A percentile compares a stretch with the other conserved stretches of the same genome.
Conservation (phyloP, 176 grass and related monocot genomes). For the Eremochloa ophiuroides region DNA sequence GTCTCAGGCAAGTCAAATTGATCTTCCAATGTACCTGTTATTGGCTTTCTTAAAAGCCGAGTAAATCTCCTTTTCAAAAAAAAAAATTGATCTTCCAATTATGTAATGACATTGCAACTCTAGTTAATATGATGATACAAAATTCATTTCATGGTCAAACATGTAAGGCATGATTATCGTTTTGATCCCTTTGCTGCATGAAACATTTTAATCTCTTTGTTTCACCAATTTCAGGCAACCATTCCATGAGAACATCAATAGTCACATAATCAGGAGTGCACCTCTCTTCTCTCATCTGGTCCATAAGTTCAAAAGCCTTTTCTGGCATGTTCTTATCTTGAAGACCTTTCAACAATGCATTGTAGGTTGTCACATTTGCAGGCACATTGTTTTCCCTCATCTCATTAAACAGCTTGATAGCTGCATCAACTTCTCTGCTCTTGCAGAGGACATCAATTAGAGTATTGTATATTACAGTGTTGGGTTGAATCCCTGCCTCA, state of each 20-base stretch:
- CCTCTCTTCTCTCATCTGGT: constrained; percentile 58
- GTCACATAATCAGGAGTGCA: constrained; percentile 68
- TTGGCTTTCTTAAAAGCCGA: too few relatives aligned
- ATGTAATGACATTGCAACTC: neutral
- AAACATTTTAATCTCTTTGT: constrained; percentile 54
- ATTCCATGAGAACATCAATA: constrained; percentile 68
- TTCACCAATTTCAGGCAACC: constrained; percentile 65
- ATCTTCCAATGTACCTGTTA: too few relatives aligned
- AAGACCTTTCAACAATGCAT: constrained; percentile 61
- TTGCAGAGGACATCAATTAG: constrained; percentile 60
- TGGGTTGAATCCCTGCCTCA: constrained; percentile 31
- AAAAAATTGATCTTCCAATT: too few relatives aligned
- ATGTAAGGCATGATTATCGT: neutral
- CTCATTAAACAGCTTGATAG: neutral
- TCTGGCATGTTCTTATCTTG: constrained; percentile 34
- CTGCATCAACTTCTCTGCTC: constrained; percentile 10
- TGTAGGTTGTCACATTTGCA: constrained; percentile 58
- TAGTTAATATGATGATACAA: neutral
- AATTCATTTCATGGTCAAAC: neutral
- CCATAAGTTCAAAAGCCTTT: constrained; percentile 68
- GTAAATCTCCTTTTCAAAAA: too few relatives aligned
- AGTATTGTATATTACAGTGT: constrained; percentile 66
- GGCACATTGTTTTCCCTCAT: constrained; percentile 30
- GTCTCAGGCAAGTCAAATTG: neutral
- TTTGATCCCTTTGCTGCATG: constrained; percentile 29